These are phyloP conservation scores for Amylostereum chailletii DNA, from an alignment of 1,284 basidiomycete genomes.

Conservation along the genomic window DNA sequence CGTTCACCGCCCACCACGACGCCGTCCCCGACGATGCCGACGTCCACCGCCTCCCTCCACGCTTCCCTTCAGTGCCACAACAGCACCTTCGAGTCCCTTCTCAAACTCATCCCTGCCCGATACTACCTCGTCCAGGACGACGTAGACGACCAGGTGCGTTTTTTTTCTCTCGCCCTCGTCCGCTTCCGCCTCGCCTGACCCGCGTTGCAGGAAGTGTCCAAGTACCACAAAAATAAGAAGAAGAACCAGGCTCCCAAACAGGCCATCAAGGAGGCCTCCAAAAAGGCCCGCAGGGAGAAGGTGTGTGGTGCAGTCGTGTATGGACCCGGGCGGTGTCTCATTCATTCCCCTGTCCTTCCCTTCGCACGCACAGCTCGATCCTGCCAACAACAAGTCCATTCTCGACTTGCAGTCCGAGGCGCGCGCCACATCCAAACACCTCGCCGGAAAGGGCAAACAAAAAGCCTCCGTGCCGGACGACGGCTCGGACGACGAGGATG, in stretches of 20 bases:
- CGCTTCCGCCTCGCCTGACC: neutral
- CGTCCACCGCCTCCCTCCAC: constrained; percentile 41
- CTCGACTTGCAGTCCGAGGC: constrained; percentile 65
- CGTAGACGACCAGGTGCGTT: constrained; percentile 54
- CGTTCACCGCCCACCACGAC: neutral
- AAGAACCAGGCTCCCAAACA: constrained; percentile 76
- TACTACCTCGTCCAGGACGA: constrained; percentile 75
- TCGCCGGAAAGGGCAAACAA: constrained; percentile 40
- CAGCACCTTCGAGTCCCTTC: constrained; percentile 69
- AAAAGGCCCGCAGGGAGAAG: constrained; percentile 80
- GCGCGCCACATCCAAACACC: constrained; percentile 20
- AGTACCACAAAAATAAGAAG: constrained; percentile 87
- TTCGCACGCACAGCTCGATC: constrained; percentile 64
- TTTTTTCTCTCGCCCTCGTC: neutral
- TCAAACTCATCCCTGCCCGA: constrained; percentile 80
- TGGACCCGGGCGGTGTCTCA: too few relatives aligned
- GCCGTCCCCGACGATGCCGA: constrained; percentile 31
- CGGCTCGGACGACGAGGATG: constrained; percentile 21
- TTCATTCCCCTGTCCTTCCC: neutral
- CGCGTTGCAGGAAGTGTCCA: constrained; percentile 40
- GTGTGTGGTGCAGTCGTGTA: constrained; percentile 29
- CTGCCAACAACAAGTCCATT: constrained; percentile 78
- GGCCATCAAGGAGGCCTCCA: constrained; percentile 78
- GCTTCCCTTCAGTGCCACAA: constrained; percentile 78
- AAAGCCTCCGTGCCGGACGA: constrained; percentile 31